Evolutionary conservation across 345 rosid species (phyloP).

Genomic region (Sisymbrium altissimum): DNA sequence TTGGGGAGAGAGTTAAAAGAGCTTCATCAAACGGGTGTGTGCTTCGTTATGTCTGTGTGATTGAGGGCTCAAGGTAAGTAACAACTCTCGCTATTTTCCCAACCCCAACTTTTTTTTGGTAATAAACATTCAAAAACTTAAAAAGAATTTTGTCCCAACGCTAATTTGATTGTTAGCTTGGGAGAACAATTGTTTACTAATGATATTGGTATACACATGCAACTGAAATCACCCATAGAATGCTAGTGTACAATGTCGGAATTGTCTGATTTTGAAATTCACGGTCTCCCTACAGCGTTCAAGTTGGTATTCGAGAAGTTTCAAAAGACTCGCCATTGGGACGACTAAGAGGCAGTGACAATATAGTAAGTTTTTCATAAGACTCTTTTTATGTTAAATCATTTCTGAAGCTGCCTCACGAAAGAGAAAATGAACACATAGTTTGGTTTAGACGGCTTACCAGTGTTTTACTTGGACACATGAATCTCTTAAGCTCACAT

Average conservation of each 20-base stretch:
- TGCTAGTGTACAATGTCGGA: not conserved
- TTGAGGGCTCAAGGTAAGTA: slow-evolving; percentile 69
- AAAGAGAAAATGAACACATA: not conserved
- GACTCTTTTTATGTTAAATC: not conserved
- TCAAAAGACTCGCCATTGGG: slow-evolving; percentile 76
- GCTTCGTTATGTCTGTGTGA: slow-evolving; percentile 86
- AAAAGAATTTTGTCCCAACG: not conserved
- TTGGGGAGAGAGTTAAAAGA: slow-evolving; percentile 61
- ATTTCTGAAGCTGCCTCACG: not conserved
- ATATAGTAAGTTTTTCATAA: slow-evolving; percentile 51
- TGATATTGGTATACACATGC: not conserved
- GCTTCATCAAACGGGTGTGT: slow-evolving; percentile 74
- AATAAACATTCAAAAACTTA: not conserved
- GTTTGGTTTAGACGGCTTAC: not conserved
- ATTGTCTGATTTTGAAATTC: slow-evolving; percentile 3
- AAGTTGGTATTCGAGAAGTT: slow-evolving; percentile 91
- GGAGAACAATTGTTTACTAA: not conserved
- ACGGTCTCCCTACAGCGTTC: slow-evolving; percentile 48
- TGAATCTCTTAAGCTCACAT: not conserved
- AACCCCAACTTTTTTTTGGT: not conserved
- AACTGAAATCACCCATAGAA: not conserved
- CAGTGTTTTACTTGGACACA: not conserved
- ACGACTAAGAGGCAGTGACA: slow-evolving; percentile 91
- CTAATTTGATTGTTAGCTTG: not conserved
- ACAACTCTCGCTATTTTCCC: not conserved